These are phyloP conservation scores for Castanea sativa DNA, from an alignment of 306 rosid genomes.

Conservation along the genomic window DNA sequence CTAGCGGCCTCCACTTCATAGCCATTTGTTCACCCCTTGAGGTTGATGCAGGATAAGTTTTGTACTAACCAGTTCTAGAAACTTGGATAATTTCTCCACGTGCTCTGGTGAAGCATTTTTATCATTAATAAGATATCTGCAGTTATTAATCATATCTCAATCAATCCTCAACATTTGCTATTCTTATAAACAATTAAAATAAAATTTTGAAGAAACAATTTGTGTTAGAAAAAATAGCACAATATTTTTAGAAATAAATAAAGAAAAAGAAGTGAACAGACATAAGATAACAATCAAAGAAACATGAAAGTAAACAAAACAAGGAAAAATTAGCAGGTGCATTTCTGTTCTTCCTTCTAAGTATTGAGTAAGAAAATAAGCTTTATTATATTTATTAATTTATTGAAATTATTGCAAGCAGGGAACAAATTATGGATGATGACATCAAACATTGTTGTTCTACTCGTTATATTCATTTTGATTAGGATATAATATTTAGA, in stretches of 20 bases:
- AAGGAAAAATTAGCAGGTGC: constrained; percentile 2
- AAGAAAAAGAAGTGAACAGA: constrained; percentile 10
- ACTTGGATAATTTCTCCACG: constrained; percentile 47
- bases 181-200: constrained; percentile 5
- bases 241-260: neutral
- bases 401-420: constrained; percentile 3
- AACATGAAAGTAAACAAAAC: neutral
- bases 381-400: constrained; percentile 7
- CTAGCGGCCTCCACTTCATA: too few species aligned
- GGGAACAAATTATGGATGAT: constrained; percentile 10
- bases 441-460: neutral
- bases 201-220: neutral
- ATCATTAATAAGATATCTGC: constrained; percentile 70
- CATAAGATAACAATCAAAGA: constrained; percentile 6
- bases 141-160: constrained; percentile 27
- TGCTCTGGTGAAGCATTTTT: constrained; percentile 52
- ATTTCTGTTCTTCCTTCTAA: neutral
- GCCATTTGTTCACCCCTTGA: too few species aligned
- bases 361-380: constrained; percentile 6
- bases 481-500: neutral
- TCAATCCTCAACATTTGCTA: constrained; percentile 20
- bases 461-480: neutral
- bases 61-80: constrained; percentile 80
- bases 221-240: neutral
- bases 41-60: constrained; percentile 5